Base-by-base conservation (phyloP, 176 grass and related monocot genomes). In the Triticum timopheevii region DNA sequence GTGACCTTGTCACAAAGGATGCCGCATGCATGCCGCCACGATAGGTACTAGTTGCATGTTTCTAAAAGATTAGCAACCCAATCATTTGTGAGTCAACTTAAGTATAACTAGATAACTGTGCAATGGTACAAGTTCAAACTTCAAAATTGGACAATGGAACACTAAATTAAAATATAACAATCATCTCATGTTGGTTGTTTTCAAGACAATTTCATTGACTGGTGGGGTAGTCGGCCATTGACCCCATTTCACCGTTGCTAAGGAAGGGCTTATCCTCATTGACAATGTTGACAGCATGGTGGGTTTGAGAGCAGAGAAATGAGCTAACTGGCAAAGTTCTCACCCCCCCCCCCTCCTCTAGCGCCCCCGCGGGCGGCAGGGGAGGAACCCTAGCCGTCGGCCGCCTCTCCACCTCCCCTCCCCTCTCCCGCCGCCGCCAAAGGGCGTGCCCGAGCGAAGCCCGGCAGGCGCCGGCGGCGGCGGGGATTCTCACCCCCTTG, bases 101-200 rank as follows among this genome's bases (percentile, higher is more conserved):
- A 68, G 36, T 63, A 74, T 47, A 74, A 16, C 40, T 74, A 47
- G 69, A 65, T 30, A 70, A 65, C 9, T 69, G 16, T 45, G 44
- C 22, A 39, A 68, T 69, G n/a, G 35, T 72, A 86, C 30, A 64
- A 77, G 13, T 25, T 86, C 27, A 78, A 47, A 69, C 6, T 82
- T 71, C 17, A 39, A 50, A 42, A 82, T 4, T 19, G 17, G 28
- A 52, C 22, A 65, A 50, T 31, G 63, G n/a, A 73, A 44, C 69
- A 73, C 40, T 71, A 39, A 22, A 20, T 6, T 71, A 30, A 45
- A 36, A 83, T 54, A 58, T 58, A 84, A 72, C 6, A 23, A 90
- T 80, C 31, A 44, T 44, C 69, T 12, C 69, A 42, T 42, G 69
- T 19, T 19, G 50, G 50, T 16, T 54, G 5, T 19, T 54, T 54